Evolutionary conservation across 2,329 filamentous ascomycete genomes (phyloP).

Genomic region (Alternaria rosae): DNA sequence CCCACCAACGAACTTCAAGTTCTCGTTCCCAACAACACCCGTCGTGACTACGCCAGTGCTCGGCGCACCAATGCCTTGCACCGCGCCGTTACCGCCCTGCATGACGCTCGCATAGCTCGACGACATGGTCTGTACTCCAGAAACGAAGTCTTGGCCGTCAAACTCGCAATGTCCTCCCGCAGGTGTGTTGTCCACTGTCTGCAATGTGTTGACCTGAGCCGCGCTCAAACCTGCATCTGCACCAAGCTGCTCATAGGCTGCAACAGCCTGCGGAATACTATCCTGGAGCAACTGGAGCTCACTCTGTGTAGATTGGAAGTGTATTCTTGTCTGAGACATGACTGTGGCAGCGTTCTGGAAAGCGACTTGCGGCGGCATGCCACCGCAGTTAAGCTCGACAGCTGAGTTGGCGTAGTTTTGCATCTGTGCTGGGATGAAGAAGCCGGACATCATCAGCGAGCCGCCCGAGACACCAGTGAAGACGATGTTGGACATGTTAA

Average conservation of each 20-base stretch:
- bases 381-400: slow-evolving; percentile 65
- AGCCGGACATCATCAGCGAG: slow-evolving; percentile 61
- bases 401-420: slow-evolving; percentile 59
- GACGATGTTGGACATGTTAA: slow-evolving; percentile 61
- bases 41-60: slow-evolving; percentile 57
- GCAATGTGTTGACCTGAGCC: slow-evolving; percentile 58
- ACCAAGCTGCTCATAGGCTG: slow-evolving; percentile 61
- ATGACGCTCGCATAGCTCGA: slow-evolving; percentile 62
- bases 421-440: slow-evolving; percentile 66
- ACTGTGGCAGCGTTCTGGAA: slow-evolving; percentile 56
- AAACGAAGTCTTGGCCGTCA: slow-evolving; percentile 62
- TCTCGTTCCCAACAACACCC: slow-evolving; percentile 60
- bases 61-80: slow-evolving; percentile 56
- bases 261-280: slow-evolving; percentile 60
- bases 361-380: slow-evolving; percentile 60
- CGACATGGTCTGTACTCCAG: slow-evolving; percentile 65
- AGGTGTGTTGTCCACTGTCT: slow-evolving; percentile 66
- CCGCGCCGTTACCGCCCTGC: slow-evolving; percentile 60
- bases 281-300: slow-evolving; percentile 60
- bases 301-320: slow-evolving; percentile 64
- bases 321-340: slow-evolving; percentile 58
- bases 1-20: slow-evolving; percentile 51
- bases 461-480: slow-evolving; percentile 67
- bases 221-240: slow-evolving; percentile 53
- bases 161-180: slow-evolving; percentile 67